A percentile compares a stretch with the other conserved stretches of the same genome.
Conservation (phyloP, 805 yeast species). For the Starmerella gropengiesseri region DNA sequence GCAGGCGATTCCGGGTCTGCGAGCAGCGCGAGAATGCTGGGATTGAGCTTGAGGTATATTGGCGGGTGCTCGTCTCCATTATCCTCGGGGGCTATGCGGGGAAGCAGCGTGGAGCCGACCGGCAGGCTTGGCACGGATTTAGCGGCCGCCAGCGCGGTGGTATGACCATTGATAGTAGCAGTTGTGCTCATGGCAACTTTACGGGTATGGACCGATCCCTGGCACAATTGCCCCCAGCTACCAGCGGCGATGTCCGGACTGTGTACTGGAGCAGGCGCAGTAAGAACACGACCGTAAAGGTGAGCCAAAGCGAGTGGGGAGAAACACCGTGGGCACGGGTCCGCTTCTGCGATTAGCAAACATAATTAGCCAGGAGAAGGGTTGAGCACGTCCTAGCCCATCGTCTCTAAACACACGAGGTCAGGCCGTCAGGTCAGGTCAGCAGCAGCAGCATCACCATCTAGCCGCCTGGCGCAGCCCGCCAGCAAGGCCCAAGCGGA, state of each 20-base stretch:
- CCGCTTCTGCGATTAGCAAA: slow-evolving; percentile 6
- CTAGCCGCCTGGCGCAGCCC: too few relatives aligned
- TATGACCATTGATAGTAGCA: slow-evolving; percentile 2
- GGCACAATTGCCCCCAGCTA: slow-evolving; percentile 5
- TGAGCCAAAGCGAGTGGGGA: background rate
- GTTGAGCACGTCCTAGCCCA: background rate
- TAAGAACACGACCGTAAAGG: background rate
- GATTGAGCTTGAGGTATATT: slow-evolving; percentile 20
- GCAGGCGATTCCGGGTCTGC: background rate
- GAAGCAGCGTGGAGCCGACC: slow-evolving; percentile 8
- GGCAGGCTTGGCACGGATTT: slow-evolving; percentile 5
- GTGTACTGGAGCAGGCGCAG: too few relatives aligned
- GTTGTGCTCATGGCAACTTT: background rate
- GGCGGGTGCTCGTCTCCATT: slow-evolving; percentile 19
- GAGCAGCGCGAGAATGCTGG: slow-evolving; percentile 14
- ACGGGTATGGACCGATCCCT: background rate
- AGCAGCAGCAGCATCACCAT: background rate
- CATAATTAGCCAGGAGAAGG: slow-evolving; percentile 4
- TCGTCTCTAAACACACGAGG: background rate
- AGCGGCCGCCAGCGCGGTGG: background rate
- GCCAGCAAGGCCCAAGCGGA: too few relatives aligned
- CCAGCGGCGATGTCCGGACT: too few relatives aligned
- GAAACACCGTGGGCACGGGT: slow-evolving; percentile 8
- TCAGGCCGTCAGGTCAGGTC: too few relatives aligned
- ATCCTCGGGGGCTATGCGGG: background rate